Conservation (phyloP, 2,329 filamentous ascomycete species). For the Calonectria fujianensis region DNA sequence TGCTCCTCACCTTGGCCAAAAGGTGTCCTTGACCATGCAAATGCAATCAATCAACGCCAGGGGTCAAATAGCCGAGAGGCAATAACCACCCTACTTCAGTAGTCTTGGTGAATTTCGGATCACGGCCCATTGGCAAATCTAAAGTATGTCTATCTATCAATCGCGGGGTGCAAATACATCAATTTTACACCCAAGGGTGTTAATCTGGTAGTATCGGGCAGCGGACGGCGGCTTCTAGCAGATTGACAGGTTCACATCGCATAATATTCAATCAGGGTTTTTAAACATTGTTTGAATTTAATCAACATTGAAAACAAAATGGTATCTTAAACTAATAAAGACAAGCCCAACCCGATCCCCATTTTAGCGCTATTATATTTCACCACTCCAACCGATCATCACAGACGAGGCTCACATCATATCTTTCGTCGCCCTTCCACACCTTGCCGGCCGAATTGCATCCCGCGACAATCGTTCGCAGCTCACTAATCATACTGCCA, state of each 20-base stretch:
- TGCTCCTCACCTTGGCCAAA: neutral
- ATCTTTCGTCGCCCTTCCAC: constrained; percentile 74
- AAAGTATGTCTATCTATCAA: neutral
- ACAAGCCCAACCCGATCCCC: constrained; percentile 32
- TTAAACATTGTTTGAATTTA: neutral
- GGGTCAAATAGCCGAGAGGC: neutral
- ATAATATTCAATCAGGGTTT: neutral
- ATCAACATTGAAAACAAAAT: constrained; percentile 36
- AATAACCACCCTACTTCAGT: neutral
- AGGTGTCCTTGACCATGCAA: neutral
- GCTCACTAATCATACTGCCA: constrained; percentile 74
- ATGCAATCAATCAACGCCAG: too few relatives aligned
- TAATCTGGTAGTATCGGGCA: neutral
- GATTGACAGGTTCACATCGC: neutral
- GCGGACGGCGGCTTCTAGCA: neutral
- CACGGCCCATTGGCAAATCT: neutral
- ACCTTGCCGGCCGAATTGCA: constrained; percentile 72
- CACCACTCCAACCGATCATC: constrained; percentile 77
- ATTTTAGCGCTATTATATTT: constrained; percentile 29
- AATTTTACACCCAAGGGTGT: neutral
- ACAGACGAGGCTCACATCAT: constrained; percentile 74
- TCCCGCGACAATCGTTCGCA: constrained; percentile 71
- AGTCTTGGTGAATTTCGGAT: neutral
- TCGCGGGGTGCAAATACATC: neutral
- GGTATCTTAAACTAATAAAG: constrained; percentile 49